Evolutionary conservation across 2,329 filamentous ascomycete genomes (phyloP).

Genomic region (Fusarium sambucinum): DNA sequence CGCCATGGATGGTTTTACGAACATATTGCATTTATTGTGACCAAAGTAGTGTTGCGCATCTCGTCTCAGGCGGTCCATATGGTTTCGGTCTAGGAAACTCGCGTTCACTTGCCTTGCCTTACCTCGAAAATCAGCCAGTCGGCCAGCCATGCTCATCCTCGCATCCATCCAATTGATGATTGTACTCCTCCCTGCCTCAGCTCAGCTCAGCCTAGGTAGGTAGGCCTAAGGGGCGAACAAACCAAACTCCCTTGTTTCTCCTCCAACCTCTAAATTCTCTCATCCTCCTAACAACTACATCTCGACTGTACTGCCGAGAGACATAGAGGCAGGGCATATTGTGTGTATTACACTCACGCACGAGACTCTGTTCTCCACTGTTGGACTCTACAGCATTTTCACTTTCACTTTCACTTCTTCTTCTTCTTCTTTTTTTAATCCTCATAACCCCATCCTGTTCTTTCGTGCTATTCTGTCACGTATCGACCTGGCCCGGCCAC

Average conservation of each 20-base stretch:
- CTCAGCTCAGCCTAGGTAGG: constrained; percentile 1
- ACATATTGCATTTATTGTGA: not conserved
- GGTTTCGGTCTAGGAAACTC: constrained; percentile 29
- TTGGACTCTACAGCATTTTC: constrained; percentile 22
- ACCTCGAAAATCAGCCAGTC: constrained; percentile 34
- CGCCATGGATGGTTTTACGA: not conserved
- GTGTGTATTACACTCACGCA: constrained; percentile 39
- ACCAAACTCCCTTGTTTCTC: constrained; percentile 15
- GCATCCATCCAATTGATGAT: constrained; percentile 35
- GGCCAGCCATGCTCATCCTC: constrained; percentile 23
- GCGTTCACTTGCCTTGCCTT: constrained; percentile 23
- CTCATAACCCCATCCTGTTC: constrained; percentile 13
- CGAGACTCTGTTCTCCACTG: constrained; percentile 39
- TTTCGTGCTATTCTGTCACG: constrained; percentile 17
- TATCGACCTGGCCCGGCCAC: constrained; percentile 6
- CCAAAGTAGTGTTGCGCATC: constrained; percentile 13
- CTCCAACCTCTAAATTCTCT: constrained; percentile 13
- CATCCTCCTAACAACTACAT: constrained; percentile 19
- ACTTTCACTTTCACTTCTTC: not conserved
- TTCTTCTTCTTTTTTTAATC: constrained; percentile 10
- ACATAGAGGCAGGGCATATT: not conserved
- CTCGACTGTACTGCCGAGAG: not conserved
- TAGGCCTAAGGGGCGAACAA: constrained; percentile 13
- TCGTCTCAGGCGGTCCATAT: constrained; percentile 30
- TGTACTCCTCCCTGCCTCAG: constrained; percentile 26